Base-by-base conservation (phyloP, 2,329 filamentous ascomycete genomes). In the Stenocarpella maydis region DNA sequence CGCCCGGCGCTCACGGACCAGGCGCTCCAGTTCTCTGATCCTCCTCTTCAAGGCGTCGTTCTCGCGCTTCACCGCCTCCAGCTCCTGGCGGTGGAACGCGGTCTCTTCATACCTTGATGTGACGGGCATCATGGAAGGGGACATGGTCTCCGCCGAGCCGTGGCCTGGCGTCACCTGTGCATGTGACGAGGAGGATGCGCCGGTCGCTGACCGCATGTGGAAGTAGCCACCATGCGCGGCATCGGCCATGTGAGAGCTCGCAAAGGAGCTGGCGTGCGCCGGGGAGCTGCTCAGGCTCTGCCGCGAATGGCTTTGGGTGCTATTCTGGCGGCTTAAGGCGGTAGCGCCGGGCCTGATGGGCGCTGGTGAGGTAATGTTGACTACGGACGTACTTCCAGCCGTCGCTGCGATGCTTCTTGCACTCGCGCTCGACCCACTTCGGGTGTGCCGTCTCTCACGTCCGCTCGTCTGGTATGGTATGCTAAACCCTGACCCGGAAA, bases 91-190 rank as follows among this genome's bases (percentile, higher is more conserved):
- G 74, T 88, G 88, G 70, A 84, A 85, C 0, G 85, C 86, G 0
- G 87, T 87, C 77, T 91, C 89, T 73, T 91, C 89, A 75, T 89
- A 90, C 15, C 89, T 84, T 14, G 83, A 78, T 0, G 88, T 90
- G 2, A 84, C 87, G 2, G 86, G 84, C 72, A 91, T 79, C 31
- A 89, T 77, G 3, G 84, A 83, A 0, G 87, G 87, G 14, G 86
- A 88, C 28, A 86, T 77, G 74, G 86, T 79, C 43, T 82, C 80
- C 60, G 77, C 74, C 49, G 69, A 69, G 61, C 19, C 79, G n/a
- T 76, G 78, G 26, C 79, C 83, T 8, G 79, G 82, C 3, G 81
- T 85, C 8, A 79, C 80, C 21, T 79, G 80, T 2, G 81, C 76
- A 3, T 82, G 80, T 68, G 79, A 83, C 6, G 72, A 76, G 50